A percentile compares a stretch with the other conserved stretches of the same genome.
Conservation (phyloP, 768 basidiomycete species). For the Tylopilus plumbeoviolaceoides region DNA sequence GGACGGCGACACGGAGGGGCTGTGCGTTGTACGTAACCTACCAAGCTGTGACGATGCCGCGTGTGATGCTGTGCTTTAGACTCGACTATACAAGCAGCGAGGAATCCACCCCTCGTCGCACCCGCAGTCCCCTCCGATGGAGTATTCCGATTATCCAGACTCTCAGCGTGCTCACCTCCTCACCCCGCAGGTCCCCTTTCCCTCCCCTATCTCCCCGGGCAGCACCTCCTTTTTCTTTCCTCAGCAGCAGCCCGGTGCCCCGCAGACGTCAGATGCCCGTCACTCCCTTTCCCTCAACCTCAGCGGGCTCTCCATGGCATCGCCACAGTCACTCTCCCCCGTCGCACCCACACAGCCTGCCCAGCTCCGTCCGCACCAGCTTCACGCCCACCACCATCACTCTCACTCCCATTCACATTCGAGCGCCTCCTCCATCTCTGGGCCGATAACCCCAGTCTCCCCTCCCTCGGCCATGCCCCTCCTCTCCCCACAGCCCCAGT, state of each 20-base stretch:
- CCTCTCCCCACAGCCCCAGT: conserved; percentile 39
- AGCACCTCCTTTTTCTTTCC: conserved; percentile 22
- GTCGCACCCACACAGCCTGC: conserved; percentile 39
- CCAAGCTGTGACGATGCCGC: conserved; percentile 22
- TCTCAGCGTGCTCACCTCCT: too few species aligned
- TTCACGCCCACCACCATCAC: conserved; percentile 43
- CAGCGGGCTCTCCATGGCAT: conserved; percentile 60
- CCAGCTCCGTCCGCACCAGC: conserved; percentile 58
- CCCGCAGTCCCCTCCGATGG: conserved; percentile 18
- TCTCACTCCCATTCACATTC: conserved; percentile 24
- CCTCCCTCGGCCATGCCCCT: conserved; percentile 38
- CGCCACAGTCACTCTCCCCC: conserved; percentile 63
- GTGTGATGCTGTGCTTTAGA: too few species aligned
- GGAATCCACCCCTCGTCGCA: too few species aligned
- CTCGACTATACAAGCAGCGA: conserved; percentile 15
- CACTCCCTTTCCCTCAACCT: conserved; percentile 61
- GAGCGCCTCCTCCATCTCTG: conserved; percentile 33
- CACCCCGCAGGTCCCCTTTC: conserved; percentile 12
- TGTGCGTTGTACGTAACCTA: too few species aligned
- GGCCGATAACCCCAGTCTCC: conserved; percentile 58
- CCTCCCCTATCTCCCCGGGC: conserved; percentile 24
- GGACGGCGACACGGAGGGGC: neutral
- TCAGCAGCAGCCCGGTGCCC: conserved; percentile 12
- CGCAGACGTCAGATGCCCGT: conserved; percentile 18
- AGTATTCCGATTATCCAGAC: conserved; percentile 9